Conservation (phyloP, 2,329 filamentous ascomycete species). For the Botrytis fabae region DNA sequence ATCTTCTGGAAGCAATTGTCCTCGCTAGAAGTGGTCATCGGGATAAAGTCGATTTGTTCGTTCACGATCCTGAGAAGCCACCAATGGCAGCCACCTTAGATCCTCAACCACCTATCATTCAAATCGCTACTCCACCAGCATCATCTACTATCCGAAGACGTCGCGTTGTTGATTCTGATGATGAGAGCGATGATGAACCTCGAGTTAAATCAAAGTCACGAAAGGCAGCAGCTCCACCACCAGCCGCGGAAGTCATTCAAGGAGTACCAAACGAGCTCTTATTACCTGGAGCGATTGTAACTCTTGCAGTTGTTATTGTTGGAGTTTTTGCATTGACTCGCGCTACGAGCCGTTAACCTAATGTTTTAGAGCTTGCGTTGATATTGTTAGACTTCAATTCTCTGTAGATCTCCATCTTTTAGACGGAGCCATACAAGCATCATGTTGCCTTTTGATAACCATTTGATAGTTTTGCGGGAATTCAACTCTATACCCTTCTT, state of each 20-base stretch:
- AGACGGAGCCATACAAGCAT: constrained; percentile 20
- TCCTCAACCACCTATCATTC: constrained; percentile 54
- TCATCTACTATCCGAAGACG: constrained; percentile 51
- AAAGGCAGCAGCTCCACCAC: constrained; percentile 40
- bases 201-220: constrained; percentile 44
- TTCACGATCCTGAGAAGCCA: constrained; percentile 90
- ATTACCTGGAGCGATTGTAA: constrained; percentile 89
- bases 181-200: constrained; percentile 53
- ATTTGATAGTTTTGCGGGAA: constrained; percentile 24
- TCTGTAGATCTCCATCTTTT: constrained; percentile 17
- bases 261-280: constrained; percentile 94
- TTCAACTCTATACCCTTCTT: constrained; percentile 23
- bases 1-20: constrained; percentile 85
- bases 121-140: constrained; percentile 52
- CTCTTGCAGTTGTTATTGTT: constrained; percentile 90
- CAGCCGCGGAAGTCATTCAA: constrained; percentile 69
- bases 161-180: constrained; percentile 49
- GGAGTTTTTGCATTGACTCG: constrained; percentile 89
- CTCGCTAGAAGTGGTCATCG: constrained; percentile 74
- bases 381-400: constrained; percentile 28
- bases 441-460: constrained; percentile 20
- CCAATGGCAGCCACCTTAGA: constrained; percentile 68
- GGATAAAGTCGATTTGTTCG: constrained; percentile 96
- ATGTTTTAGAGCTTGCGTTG: constrained; percentile 20
- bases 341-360: constrained; percentile 50